Percentiles rank a stretch among this genome's conserved stretches.
Evolutionary conservation across 129 eudicot species (phyloP).

Genomic region (Silybum marianum): DNA sequence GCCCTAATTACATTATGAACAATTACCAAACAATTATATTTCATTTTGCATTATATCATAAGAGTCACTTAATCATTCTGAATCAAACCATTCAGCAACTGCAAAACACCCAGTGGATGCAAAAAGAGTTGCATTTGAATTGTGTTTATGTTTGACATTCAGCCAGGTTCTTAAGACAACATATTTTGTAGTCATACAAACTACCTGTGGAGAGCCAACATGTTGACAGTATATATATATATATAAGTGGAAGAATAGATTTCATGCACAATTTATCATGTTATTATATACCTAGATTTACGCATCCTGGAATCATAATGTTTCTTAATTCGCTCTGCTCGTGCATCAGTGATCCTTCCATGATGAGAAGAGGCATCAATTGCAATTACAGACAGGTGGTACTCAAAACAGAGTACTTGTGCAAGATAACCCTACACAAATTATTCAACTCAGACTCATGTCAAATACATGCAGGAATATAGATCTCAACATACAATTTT

Average conservation of each 20-base stretch:
- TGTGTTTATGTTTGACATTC: background rate
- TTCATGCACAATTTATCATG: background rate
- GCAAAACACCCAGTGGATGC: background rate
- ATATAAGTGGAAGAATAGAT: background rate
- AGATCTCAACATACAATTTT: background rate
- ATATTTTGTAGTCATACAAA: background rate
- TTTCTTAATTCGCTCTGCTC: conserved; percentile 85
- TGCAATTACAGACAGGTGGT: conserved; percentile 79
- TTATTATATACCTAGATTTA: conserved; percentile 54
- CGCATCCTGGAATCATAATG: conserved; percentile 69
- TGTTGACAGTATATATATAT: background rate
- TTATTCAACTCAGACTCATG: conserved; percentile 13
- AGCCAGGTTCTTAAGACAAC: background rate
- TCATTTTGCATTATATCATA: too few species aligned
- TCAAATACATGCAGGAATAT: conserved; percentile 13
- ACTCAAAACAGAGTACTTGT: conserved; percentile 86
- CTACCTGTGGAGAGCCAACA: background rate
- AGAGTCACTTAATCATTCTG: too few species aligned
- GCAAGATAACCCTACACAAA: conserved; percentile 74
- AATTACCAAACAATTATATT: too few species aligned
- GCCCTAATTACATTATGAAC: too few species aligned
- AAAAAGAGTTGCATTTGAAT: background rate
- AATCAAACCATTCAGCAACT: too few species aligned
- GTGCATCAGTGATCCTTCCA: conserved; percentile 71
- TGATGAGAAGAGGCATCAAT: conserved; percentile 91